Evolutionary conservation across 139 green algal genomes (phyloP).

Genomic region (Chlorella sp.): DNA sequence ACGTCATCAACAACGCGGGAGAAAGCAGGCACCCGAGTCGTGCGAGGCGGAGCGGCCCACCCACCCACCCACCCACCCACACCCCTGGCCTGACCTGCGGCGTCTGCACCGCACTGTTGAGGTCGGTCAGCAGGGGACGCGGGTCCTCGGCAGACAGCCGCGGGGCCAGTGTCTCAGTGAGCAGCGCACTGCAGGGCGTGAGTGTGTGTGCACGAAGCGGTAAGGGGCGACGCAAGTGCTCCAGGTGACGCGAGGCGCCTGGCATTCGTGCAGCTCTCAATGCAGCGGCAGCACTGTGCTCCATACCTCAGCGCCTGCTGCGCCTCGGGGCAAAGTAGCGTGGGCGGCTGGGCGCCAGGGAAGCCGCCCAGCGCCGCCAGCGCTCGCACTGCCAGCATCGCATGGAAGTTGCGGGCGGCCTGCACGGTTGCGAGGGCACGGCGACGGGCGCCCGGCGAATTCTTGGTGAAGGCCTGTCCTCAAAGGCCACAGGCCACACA

Average conservation of each 20-base stretch:
- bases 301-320: too few species aligned
- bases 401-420: slow-evolving; percentile 72
- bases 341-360: slow-evolving; percentile 22
- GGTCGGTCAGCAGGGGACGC: slow-evolving; percentile 60
- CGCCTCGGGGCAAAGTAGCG: slow-evolving; percentile 24
- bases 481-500: too few species aligned
- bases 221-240: too few species aligned
- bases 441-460: too few species aligned
- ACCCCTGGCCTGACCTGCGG: slow-evolving; percentile 47
- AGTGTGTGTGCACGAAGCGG: too few species aligned
- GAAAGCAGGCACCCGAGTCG: background rate
- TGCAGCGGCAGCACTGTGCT: too few species aligned
- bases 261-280: too few species aligned
- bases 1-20: background rate
- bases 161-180: slow-evolving; percentile 79
- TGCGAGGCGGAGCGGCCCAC: background rate
- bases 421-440: too few species aligned
- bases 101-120: slow-evolving; percentile 65
- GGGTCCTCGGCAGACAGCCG: slow-evolving; percentile 67
- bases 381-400: slow-evolving; percentile 73
- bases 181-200: too few species aligned
- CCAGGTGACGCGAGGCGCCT: too few species aligned
- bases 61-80: background rate
- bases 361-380: slow-evolving; percentile 65
- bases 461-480: too few species aligned